Evolutionary conservation across 2,329 filamentous ascomycete genomes (phyloP).

Genomic region (Gnomoniopsis sp.): DNA sequence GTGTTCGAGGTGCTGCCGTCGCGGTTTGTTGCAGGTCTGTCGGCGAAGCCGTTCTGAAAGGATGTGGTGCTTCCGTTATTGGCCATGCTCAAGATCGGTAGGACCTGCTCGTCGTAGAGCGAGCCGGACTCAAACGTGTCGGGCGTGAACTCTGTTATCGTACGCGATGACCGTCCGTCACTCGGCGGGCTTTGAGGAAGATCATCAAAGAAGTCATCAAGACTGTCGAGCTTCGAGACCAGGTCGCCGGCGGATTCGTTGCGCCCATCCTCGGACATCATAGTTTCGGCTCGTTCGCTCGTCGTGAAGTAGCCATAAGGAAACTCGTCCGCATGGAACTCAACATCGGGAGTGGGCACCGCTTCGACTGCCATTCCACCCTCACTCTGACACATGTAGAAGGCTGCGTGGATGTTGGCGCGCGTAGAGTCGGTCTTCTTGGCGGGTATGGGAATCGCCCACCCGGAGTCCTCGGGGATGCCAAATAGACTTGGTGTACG

Average conservation of each 20-base stretch:
- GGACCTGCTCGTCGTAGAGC: slow-evolving; percentile 87
- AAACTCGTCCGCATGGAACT: slow-evolving; percentile 89
- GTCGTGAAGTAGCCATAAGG: slow-evolving; percentile 75
- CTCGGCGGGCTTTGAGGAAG: slow-evolving; percentile 57
- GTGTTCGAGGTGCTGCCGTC: slow-evolving; percentile 56
- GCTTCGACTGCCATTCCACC: slow-evolving; percentile 56
- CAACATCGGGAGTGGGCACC: slow-evolving; percentile 77
- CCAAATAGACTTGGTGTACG: slow-evolving; percentile 92
- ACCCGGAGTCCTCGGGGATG: slow-evolving; percentile 91
- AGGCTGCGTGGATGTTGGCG: slow-evolving; percentile 90
- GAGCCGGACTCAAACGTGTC: slow-evolving; percentile 71
- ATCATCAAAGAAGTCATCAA: slow-evolving; percentile 81
- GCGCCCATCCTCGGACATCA: slow-evolving; percentile 82
- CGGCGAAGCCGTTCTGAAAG: slow-evolving; percentile 86
- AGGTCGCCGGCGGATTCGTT: slow-evolving; percentile 76
- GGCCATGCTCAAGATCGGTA: slow-evolving; percentile 85
- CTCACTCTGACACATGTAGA: slow-evolving; percentile 82
- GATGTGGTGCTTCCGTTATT: slow-evolving; percentile 61
- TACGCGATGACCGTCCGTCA: slow-evolving; percentile 59
- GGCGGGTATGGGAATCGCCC: slow-evolving; percentile 92
- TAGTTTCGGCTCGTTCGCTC: slow-evolving; percentile 76
- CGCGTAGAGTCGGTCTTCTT: slow-evolving; percentile 83
- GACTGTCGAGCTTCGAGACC: slow-evolving; percentile 72
- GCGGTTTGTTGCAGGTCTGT: slow-evolving; percentile 60
- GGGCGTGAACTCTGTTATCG: slow-evolving; percentile 61